Evolutionary conservation across 164 flowering plant species (phyloP).

Genomic region (Aristolochia californica): DNA sequence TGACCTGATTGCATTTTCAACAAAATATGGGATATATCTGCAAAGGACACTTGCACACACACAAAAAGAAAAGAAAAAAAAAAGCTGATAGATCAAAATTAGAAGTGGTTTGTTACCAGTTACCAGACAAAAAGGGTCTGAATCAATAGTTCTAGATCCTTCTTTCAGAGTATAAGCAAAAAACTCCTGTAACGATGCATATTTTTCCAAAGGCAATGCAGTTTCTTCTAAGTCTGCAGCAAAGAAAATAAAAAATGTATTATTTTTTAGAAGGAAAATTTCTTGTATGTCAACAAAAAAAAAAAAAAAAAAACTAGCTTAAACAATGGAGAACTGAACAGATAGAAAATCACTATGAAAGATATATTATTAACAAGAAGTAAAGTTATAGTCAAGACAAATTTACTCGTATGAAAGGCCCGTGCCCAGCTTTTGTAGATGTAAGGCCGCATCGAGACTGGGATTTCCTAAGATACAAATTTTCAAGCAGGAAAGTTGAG

Average conservation of each 20-base stretch:
- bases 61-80: too few species aligned
- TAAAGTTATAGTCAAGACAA: not conserved
- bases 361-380: not conserved
- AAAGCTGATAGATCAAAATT: not conserved
- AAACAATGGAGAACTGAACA: not conserved
- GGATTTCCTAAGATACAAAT: conserved; percentile 48
- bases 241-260: not conserved
- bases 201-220: conserved; percentile 67
- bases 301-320: not conserved
- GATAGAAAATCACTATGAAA: not conserved
- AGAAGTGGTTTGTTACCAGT: conserved; percentile 61
- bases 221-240: conserved; percentile 75
- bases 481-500: not conserved
- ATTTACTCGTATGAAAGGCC: conserved; percentile 90
- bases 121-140: conserved; percentile 86
- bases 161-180: conserved; percentile 70
- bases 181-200: conserved; percentile 69
- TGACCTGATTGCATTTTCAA: conserved; percentile 35
- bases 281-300: not conserved
- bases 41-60: not conserved
- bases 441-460: conserved; percentile 69
- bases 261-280: not conserved
- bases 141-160: conserved; percentile 74
- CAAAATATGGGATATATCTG: not conserved
- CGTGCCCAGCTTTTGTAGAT: conserved; percentile 85